Percentiles rank a stretch among this genome's conserved stretches.
These are phyloP conservation scores for Tephrocybe sp. DNA, from an alignment of 768 basidiomycete species.

Conservation along the genomic window DNA sequence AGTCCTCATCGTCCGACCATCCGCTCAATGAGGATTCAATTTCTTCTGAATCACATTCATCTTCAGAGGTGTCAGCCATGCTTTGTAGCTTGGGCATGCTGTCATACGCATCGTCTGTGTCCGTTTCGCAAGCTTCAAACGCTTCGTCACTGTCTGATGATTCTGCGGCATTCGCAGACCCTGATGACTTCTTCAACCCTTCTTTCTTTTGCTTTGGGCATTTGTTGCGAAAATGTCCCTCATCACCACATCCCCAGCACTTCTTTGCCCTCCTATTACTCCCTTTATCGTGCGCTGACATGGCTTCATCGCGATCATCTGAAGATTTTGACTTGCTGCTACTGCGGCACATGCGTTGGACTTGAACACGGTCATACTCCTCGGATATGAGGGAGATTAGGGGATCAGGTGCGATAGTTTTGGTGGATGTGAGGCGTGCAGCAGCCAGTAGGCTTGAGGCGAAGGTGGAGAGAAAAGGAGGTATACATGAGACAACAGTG, in stretches of 20 bases:
- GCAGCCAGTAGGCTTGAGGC: conserved; percentile 22
- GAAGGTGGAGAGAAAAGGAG: conserved; percentile 23
- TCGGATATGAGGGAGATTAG: conserved; percentile 22
- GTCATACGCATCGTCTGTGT: neutral
- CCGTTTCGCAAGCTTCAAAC: too few relatives aligned
- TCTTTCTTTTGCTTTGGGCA: conserved; percentile 17
- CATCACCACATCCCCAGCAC: conserved; percentile 28
- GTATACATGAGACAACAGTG: conserved; percentile 28
- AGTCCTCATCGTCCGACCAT: neutral
- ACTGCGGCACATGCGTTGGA: neutral
- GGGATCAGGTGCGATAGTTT: conserved; percentile 14
- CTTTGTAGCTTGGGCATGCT: neutral
- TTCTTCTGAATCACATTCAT: neutral
- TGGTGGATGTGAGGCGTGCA: conserved; percentile 9
- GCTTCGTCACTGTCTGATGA: too few relatives aligned
- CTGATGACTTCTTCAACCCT: too few relatives aligned
- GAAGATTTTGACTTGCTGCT: neutral
- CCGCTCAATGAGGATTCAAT: neutral
- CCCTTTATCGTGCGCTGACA: conserved; percentile 5
- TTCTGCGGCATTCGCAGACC: too few relatives aligned
- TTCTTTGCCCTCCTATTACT: too few relatives aligned
- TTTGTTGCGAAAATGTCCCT: conserved; percentile 22
- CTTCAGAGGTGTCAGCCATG: too few relatives aligned
- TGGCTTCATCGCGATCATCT: conserved; percentile 19
- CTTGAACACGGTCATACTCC: conserved; percentile 21